Base-by-base conservation (phyloP, 768 basidiomycete species). In the Mycena vitilis region DNA sequence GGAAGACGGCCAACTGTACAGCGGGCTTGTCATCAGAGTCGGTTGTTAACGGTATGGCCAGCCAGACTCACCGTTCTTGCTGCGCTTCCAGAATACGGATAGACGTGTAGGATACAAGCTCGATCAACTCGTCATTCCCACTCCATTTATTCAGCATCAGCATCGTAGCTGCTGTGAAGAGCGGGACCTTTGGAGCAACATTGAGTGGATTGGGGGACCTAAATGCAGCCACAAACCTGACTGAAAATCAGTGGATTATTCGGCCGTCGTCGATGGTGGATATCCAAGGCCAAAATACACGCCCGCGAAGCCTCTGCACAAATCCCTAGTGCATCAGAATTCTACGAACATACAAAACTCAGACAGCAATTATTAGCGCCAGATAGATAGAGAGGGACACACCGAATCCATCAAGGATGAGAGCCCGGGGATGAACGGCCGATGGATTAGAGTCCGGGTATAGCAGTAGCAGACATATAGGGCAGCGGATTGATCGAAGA, bases 111-210 rank as follows among this genome's bases (percentile, higher is more conserved):
- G 30, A 30, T 30, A 57, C 36, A 37, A 10, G 18, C 23, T 54
- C 45, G 8, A 56, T 9, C 2, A 30, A 5, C 30, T 56, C 55
- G 20, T 12, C 34, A 11, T 15, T 23, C 23, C 20, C 6, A 40
- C 34, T 42, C 55, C 45, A 56, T 36, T 48, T 15, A 13, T 25
- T 13, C 18, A 56, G 42, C 1, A 64, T 36, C 47, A 64, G 25
- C 2, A 57, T 36, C 63, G 57, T 64, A 16, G 55, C 63, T 2
- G 63, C 20, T 15, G 44, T 38, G 37, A 64, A 64, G 20, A 64
- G 2, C 15, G 54, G 45, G 37, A 18, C 54, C 51, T 63, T 48
- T 5, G 7, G 5, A 23, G 47, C 20, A 22, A 23, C 15, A 8
- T 30, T 30, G 45, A 47, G 45, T 47, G 8, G 20, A 20, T 8